Conservation (phyloP, 2,329 filamentous ascomycete species). For the Botrytis paeoniae region DNA sequence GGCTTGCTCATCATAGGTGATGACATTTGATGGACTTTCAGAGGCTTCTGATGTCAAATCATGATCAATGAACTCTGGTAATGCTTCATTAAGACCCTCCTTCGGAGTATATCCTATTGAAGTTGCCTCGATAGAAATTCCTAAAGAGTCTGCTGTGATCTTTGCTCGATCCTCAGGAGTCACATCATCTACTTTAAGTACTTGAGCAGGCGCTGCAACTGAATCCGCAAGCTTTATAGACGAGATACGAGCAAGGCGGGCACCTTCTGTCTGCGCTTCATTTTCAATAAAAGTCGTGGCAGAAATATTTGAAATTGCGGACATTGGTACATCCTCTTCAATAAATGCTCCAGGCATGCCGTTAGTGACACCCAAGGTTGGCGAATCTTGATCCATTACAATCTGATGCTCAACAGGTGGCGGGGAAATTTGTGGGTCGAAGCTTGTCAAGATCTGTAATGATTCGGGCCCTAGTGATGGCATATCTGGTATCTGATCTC, state of each 20-base stretch:
- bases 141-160: conserved; percentile 27
- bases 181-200: background rate
- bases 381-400: conserved; percentile 51
- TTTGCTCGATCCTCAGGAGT: background rate
- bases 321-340: conserved; percentile 51
- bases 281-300: conserved; percentile 68
- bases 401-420: conserved; percentile 13
- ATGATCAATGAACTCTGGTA: conserved; percentile 1
- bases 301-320: conserved; percentile 58
- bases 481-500: conserved; percentile 17
- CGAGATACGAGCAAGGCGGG: conserved; percentile 28
- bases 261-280: conserved; percentile 62
- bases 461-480: conserved; percentile 19
- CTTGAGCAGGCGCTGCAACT: background rate
- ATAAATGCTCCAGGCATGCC: conserved; percentile 61
- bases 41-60: conserved; percentile 23
- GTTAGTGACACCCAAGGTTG: conserved; percentile 53
- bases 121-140: conserved; percentile 26
- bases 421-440: conserved; percentile 19
- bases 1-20: background rate
- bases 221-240: conserved; percentile 13
- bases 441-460: conserved; percentile 33
- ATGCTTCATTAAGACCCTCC: conserved; percentile 18
- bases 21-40: background rate
- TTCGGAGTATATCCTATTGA: conserved; percentile 30